A percentile compares a stretch with the other conserved stretches of the same genome.
Evolutionary conservation across 257 asterid species (phyloP).

Genomic region (Eustoma russellianum): DNA sequence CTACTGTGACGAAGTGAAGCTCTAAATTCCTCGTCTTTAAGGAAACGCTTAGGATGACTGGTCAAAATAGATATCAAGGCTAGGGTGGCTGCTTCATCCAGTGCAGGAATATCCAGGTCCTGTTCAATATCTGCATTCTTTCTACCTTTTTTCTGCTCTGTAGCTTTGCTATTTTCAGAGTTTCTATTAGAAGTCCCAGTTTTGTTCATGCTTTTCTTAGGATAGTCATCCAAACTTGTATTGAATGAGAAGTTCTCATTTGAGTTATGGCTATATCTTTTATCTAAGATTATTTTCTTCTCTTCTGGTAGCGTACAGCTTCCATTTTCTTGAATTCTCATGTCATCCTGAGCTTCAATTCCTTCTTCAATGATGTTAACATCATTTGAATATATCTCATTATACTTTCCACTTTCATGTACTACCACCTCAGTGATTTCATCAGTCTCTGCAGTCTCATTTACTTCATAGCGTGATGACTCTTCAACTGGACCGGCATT

Average conservation of each 20-base stretch:
- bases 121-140: conserved; percentile 29
- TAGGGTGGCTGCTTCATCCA: conserved; percentile 61
- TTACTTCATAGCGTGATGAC: conserved; percentile 6
- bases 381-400: conserved; percentile 26
- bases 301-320: conserved; percentile 5
- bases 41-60: conserved; percentile 37
- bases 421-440: conserved; percentile 47
- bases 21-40: conserved; percentile 55
- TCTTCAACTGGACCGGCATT: conserved; percentile 20
- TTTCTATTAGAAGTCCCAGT: conserved; percentile 14
- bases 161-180: conserved; percentile 18
- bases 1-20: conserved; percentile 47
- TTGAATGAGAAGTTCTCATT: conserved; percentile 10
- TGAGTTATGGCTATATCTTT: conserved; percentile 16
- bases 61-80: conserved; percentile 64
- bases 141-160: conserved; percentile 7
- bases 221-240: conserved; percentile 8
- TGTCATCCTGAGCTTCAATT: conserved; percentile 13
- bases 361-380: conserved; percentile 25
- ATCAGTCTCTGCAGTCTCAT: conserved; percentile 21
- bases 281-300: conserved; percentile 12
- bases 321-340: conserved; percentile 13
- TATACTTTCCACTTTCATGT: conserved; percentile 13
- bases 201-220: conserved; percentile 13
- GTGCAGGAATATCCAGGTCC: conserved; percentile 40